A percentile compares a stretch with the other conserved stretches of the same genome.
Conservation (phyloP, 257 asterid species). For the Cynanchum wilfordii region DNA sequence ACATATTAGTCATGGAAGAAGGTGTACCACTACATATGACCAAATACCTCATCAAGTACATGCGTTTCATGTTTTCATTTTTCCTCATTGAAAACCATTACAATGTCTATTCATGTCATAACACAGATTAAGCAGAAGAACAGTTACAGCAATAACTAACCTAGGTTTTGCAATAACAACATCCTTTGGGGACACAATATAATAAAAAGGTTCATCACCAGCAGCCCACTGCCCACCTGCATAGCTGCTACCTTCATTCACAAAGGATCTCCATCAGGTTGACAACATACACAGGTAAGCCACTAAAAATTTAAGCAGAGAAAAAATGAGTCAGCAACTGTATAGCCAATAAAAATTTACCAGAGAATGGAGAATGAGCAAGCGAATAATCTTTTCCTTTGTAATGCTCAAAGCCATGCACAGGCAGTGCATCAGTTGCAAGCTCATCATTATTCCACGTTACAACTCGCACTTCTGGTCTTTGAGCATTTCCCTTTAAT, state of each 20-base stretch:
- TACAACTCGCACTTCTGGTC: slow-evolving; percentile 98
- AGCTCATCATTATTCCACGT: slow-evolving; percentile 87
- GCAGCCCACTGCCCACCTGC: slow-evolving; percentile 99
- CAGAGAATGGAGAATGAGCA: slow-evolving; percentile 97
- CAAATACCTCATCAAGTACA: background rate
- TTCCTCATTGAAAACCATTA: background rate
- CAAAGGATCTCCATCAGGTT: slow-evolving; percentile 26
- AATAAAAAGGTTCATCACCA: slow-evolving; percentile 93
- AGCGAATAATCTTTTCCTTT: slow-evolving; percentile 95
- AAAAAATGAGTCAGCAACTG: background rate
- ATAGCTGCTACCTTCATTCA: slow-evolving; percentile 82
- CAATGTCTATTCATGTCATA: background rate
- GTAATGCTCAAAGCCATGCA: slow-evolving; percentile 95
- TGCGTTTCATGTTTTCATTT: no score
- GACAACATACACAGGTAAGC: slow-evolving; percentile 6
- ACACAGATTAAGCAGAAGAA: slow-evolving; percentile 8
- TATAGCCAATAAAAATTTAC: slow-evolving; percentile 34
- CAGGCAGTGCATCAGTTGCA: slow-evolving; percentile 96
- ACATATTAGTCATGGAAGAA: background rate
- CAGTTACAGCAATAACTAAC: slow-evolving; percentile 39
- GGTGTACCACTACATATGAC: background rate
- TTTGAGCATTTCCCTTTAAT: slow-evolving; percentile 91
- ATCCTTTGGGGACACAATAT: slow-evolving; percentile 96
- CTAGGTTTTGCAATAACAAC: slow-evolving; percentile 98
- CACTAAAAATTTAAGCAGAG: background rate